Percentiles rank a stretch among this genome's conserved stretches.
phyloP scores from a whole-genome alignment of 345 rosid genomes.

The Boechera stricta region DNA sequence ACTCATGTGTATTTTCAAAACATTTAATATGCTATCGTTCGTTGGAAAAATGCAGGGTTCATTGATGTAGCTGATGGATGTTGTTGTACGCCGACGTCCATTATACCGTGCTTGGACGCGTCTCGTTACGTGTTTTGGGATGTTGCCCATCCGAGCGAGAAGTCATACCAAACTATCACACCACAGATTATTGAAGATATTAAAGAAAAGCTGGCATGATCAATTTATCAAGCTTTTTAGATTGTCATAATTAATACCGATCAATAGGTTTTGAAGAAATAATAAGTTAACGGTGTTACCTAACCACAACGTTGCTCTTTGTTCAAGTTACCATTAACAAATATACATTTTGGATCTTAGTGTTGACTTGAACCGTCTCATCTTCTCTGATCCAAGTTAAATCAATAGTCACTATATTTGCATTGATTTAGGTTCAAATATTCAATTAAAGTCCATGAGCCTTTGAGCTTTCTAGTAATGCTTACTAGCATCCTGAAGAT shows the following conservation, averaged over 20 bases:
- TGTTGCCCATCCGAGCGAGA: conserved; percentile 41
- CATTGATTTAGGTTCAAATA: background rate
- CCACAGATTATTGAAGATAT: conserved; percentile 36
- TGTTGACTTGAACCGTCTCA: conserved; percentile 16
- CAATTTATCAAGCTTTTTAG: background rate
- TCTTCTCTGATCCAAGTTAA: background rate
- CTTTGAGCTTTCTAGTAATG: conserved; percentile 11
- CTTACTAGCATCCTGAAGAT: background rate
- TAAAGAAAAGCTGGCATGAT: conserved; percentile 34
- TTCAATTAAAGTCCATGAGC: background rate
- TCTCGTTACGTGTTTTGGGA: conserved; percentile 45
- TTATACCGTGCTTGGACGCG: conserved; percentile 41
- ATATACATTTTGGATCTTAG: background rate
- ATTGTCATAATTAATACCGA: background rate
- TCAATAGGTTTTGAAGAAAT: background rate
- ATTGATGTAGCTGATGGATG: conserved; percentile 32
- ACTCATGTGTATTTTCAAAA: background rate
- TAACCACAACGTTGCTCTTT: background rate
- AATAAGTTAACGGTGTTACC: background rate
- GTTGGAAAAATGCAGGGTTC: conserved; percentile 33
- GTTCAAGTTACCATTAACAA: background rate
- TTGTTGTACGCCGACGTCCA: conserved; percentile 31
- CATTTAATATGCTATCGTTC: background rate
- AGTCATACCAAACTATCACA: conserved; percentile 36
- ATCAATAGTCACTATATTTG: background rate